phyloP scores from a whole-genome alignment of 305 asterid species.

The Salvia sclarea region DNA sequence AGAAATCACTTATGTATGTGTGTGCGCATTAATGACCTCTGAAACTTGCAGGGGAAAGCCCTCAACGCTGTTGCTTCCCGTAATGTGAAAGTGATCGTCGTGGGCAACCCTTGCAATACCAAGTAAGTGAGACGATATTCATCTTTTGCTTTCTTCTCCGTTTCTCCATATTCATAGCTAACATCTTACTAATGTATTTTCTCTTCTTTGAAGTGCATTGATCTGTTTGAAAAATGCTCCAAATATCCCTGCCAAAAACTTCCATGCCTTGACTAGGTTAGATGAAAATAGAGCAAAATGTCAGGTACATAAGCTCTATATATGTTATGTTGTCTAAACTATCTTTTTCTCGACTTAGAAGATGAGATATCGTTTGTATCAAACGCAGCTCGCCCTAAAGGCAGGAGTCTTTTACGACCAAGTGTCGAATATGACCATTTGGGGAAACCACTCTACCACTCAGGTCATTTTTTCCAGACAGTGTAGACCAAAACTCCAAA shows the following conservation, averaged over 20 bases:
- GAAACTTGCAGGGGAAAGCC: slow-evolving; percentile 78
- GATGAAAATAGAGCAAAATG: slow-evolving; percentile 99
- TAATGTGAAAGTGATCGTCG: slow-evolving; percentile 89
- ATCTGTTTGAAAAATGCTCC: slow-evolving; percentile 98
- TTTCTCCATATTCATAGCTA: not conserved
- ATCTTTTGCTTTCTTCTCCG: not conserved
- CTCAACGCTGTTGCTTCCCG: slow-evolving; percentile 95
- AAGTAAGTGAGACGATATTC: slow-evolving; percentile 49
- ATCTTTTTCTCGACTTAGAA: not conserved
- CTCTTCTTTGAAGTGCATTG: slow-evolving; percentile 73
- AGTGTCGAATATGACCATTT: slow-evolving; percentile 90
- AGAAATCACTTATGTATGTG: not conserved
- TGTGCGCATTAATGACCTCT: not conserved
- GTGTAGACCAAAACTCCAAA: not conserved
- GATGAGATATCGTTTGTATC: not conserved
- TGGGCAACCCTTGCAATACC: slow-evolving; percentile 98
- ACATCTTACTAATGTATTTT: slow-evolving; percentile 40
- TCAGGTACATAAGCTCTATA: slow-evolving; percentile 51
- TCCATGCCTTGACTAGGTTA: slow-evolving; percentile 92
- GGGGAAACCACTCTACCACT: slow-evolving; percentile 99
- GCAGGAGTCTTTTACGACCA: slow-evolving; percentile 96
- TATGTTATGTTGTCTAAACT: not conserved
- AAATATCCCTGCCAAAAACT: slow-evolving; percentile 83
- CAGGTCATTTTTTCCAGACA: slow-evolving; percentile 56
- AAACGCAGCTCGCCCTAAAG: slow-evolving; percentile 78